phyloP scores from a whole-genome alignment of 371 early-diverging fungal species.

The Fennellomyces sp. region DNA sequence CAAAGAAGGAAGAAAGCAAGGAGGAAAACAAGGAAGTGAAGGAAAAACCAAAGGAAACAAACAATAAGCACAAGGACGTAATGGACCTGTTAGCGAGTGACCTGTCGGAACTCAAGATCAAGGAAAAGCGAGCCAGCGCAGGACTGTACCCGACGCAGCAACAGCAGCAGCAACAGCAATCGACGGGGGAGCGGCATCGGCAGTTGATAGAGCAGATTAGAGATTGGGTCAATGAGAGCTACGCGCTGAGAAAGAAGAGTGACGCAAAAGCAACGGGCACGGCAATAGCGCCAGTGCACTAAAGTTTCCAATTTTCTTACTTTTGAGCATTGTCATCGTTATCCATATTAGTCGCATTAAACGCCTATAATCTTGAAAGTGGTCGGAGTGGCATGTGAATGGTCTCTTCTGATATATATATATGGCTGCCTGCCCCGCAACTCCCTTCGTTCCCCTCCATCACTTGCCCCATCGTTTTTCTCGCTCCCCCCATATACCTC shows the following conservation, averaged over 20 bases:
- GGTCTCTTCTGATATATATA: too few relatives aligned
- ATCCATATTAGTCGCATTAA: constrained; percentile 12
- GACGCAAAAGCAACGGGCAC: not conserved
- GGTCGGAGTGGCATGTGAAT: constrained; percentile 9
- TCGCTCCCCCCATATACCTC: constrained; percentile 6
- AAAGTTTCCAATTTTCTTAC: not conserved
- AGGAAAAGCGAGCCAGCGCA: not conserved
- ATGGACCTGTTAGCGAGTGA: constrained; percentile 19
- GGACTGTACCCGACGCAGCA: not conserved
- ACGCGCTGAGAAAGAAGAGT: constrained; percentile 7
- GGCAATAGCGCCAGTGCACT: not conserved
- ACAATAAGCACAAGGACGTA: constrained; percentile 16
- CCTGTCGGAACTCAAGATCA: constrained; percentile 8
- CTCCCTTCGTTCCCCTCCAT: not conserved
- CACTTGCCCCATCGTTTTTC: not conserved
- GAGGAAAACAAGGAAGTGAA: constrained; percentile 2
- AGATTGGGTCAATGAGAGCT: constrained; percentile 29
- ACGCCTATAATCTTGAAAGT: constrained; percentile 1
- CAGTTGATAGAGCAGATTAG: constrained; percentile 18
- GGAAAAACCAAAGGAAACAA: not conserved
- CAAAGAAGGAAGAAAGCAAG: constrained; percentile 1
- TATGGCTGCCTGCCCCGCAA: too few relatives aligned
- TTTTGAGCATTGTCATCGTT: constrained; percentile 10
- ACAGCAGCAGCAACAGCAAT: not conserved
- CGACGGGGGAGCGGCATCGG: constrained; percentile 18